These are phyloP conservation scores for Salix exigua DNA, from an alignment of 345 rosid genomes.

Conservation along the genomic window DNA sequence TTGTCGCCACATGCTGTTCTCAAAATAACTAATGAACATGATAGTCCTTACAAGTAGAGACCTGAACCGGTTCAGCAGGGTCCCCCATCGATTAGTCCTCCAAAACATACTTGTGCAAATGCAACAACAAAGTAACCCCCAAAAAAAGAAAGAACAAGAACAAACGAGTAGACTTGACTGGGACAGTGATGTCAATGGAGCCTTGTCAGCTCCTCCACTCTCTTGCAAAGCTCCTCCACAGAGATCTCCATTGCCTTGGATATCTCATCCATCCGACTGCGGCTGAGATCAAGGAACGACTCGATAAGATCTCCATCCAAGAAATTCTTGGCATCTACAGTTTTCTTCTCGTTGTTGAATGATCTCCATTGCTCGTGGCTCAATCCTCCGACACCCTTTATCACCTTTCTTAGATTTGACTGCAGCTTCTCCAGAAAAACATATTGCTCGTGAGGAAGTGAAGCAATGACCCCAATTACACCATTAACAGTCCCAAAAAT, in stretches of 20 bases:
- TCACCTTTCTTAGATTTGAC: slow-evolving; percentile 69
- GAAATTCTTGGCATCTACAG: slow-evolving; percentile 67
- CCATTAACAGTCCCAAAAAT: slow-evolving; percentile 86
- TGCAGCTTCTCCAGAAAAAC: slow-evolving; percentile 76
- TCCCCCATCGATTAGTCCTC: no score
- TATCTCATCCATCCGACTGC: slow-evolving; percentile 72
- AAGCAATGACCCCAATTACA: slow-evolving; percentile 87
- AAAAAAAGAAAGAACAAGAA: no score
- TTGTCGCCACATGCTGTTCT: no score
- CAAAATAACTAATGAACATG: no score
- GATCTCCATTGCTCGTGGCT: slow-evolving; percentile 96
- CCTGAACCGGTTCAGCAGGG: no score
- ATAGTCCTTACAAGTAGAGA: no score
- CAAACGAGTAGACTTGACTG: background rate
- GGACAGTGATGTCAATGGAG: slow-evolving; percentile 47
- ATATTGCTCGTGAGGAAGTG: slow-evolving; percentile 76
- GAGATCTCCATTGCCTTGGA: slow-evolving; percentile 59
- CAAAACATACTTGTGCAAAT: no score
- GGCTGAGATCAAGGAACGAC: slow-evolving; percentile 73
- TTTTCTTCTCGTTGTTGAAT: slow-evolving; percentile 82
- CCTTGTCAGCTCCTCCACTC: slow-evolving; percentile 84
- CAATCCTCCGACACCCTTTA: slow-evolving; percentile 91
- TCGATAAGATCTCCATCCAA: slow-evolving; percentile 85
- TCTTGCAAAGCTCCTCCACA: slow-evolving; percentile 80
- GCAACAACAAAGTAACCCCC: no score